Evolutionary conservation across 257 asterid species (phyloP).

Genomic region (Salvia splendens): DNA sequence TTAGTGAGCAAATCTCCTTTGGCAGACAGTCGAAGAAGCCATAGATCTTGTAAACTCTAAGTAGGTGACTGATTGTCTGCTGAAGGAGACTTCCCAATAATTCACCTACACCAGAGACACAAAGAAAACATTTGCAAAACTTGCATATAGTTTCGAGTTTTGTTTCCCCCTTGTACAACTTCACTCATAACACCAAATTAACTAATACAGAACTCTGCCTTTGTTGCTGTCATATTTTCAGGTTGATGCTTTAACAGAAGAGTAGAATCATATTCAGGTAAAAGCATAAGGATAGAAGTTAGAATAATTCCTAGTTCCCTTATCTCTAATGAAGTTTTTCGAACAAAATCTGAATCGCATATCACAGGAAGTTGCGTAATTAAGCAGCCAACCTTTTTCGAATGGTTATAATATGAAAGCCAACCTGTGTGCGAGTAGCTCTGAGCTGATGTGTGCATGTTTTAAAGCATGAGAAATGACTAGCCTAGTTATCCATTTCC

Average conservation of each 20-base stretch:
- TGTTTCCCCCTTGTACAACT: constrained; percentile 1
- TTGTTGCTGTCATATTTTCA: constrained; percentile 20
- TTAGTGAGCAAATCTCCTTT: constrained; percentile 40
- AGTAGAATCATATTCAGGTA: constrained; percentile 26
- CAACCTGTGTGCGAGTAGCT: constrained; percentile 9
- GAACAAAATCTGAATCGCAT: constrained; percentile 30
- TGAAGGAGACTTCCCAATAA: constrained; percentile 35
- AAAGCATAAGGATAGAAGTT: constrained; percentile 31
- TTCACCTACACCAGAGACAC: constrained; percentile 31
- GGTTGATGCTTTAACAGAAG: constrained; percentile 25
- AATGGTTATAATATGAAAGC: constrained; percentile 11
- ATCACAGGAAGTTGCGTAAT: constrained; percentile 6
- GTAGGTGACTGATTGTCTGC: constrained; percentile 27
- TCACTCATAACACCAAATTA: constrained; percentile 17
- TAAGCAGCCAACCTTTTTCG: constrained; percentile 25
- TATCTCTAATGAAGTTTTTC: constrained; percentile 22
- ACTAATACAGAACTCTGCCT: constrained; percentile 20
- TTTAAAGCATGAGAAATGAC: background rate
- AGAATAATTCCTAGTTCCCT: constrained; percentile 35
- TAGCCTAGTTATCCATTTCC: constrained; percentile 24
- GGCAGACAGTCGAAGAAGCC: constrained; percentile 31
- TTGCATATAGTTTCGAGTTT: constrained; percentile 9
- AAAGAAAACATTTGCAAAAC: constrained; percentile 16
- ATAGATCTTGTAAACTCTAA: background rate
- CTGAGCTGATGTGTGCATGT: constrained; percentile 9